phyloP scores from a whole-genome alignment of 257 asterid species.

The Echium plantagineum region DNA sequence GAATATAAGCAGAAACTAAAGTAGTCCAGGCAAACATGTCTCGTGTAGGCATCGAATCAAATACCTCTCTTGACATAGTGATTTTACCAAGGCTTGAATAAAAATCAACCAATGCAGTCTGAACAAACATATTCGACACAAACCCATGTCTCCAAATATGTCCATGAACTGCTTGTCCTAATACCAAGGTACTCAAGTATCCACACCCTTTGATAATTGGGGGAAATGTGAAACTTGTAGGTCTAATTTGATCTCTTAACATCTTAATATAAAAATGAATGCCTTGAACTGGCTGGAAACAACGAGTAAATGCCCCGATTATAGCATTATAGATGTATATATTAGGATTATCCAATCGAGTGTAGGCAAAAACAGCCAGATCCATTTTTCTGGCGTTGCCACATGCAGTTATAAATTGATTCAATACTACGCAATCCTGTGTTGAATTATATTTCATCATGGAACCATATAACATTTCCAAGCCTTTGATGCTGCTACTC shows the following conservation, averaged over 20 bases:
- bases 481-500: slow-evolving; percentile 31
- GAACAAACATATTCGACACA: slow-evolving; percentile 35
- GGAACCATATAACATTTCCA: slow-evolving; percentile 43
- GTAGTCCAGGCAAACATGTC: slow-evolving; percentile 61
- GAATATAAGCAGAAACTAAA: slow-evolving; percentile 44
- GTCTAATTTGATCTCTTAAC: slow-evolving; percentile 39
- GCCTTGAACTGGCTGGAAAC: slow-evolving; percentile 35
- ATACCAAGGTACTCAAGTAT: slow-evolving; percentile 13
- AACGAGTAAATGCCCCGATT: slow-evolving; percentile 40
- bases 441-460: slow-evolving; percentile 37
- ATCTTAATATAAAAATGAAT: slow-evolving; percentile 30
- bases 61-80: slow-evolving; percentile 35
- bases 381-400: slow-evolving; percentile 28
- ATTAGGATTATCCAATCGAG: slow-evolving; percentile 35
- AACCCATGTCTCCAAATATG: slow-evolving; percentile 50
- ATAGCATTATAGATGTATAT: slow-evolving; percentile 49
- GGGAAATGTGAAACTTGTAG: slow-evolving; percentile 55
- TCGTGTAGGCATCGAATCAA: slow-evolving; percentile 57
- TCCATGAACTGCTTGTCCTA: slow-evolving; percentile 48
- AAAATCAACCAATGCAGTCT: slow-evolving; percentile 55
- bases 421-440: slow-evolving; percentile 59
- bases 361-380: slow-evolving; percentile 38
- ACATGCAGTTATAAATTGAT: slow-evolving; percentile 57
- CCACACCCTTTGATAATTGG: slow-evolving; percentile 50
- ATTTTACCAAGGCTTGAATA: slow-evolving; percentile 44